Percentiles rank a stretch among this genome's conserved stretches.
Conservation (phyloP, 2,329 filamentous ascomycete species). For the Neoscytalidium dimidiatum region DNA sequence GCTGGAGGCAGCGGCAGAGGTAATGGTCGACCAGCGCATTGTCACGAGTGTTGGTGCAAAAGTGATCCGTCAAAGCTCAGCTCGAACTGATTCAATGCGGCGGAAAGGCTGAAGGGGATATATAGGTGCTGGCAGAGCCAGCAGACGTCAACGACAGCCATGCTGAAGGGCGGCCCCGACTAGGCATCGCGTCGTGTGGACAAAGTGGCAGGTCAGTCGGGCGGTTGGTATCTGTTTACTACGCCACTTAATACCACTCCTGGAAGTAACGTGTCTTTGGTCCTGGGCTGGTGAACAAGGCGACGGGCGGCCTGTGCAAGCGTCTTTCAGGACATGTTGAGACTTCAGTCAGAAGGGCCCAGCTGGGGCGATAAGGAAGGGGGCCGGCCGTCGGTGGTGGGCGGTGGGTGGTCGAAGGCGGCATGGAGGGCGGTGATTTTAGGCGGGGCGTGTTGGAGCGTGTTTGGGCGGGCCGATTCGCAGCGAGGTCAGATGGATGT, state of each 20-base stretch:
- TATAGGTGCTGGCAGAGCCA: not conserved
- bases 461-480: not conserved
- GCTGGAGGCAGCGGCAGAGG: not conserved
- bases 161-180: not conserved
- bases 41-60: not conserved
- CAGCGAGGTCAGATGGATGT: constrained; percentile 1
- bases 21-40: not conserved
- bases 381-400: no score
- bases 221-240: not conserved
- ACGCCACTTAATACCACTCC: not conserved
- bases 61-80: not conserved
- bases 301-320: not conserved
- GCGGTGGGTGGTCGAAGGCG: not conserved
- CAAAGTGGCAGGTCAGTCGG: not conserved
- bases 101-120: not conserved
- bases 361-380: not conserved
- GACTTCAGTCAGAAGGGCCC: constrained; percentile 8
- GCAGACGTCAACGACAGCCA: not conserved
- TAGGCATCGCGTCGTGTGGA: not conserved
- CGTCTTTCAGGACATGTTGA: not conserved
- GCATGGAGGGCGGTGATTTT: not conserved
- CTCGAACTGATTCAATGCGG: not conserved
- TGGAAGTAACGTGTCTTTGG: not conserved
- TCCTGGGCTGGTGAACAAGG: not conserved
- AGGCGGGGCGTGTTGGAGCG: not conserved